Conservation (phyloP, 73 alveolate genomes). For the Paramecium primaurelia region DNA sequence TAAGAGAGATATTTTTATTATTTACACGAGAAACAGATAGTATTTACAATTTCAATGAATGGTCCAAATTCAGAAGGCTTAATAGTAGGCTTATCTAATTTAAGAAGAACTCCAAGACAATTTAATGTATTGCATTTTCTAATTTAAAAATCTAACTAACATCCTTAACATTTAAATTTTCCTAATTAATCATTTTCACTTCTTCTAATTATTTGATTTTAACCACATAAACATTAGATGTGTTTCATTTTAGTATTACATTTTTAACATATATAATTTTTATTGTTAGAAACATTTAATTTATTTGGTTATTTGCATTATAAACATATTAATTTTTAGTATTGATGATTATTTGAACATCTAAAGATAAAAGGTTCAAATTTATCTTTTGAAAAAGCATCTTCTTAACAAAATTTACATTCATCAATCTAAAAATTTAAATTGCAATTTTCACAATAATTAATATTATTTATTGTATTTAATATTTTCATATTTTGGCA, state of each 20-base stretch:
- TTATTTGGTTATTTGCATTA: not conserved
- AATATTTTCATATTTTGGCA: not conserved
- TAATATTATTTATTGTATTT: not conserved
- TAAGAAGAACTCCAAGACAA: not conserved
- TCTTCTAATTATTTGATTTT: not conserved
- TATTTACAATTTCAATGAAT: not conserved
- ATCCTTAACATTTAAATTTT: not conserved
- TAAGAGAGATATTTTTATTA: not conserved
- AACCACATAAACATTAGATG: not conserved
- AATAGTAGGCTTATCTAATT: not conserved
- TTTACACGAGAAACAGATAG: not conserved
- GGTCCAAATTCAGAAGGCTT: not conserved
- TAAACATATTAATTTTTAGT: not conserved
- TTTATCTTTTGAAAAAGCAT: not conserved
- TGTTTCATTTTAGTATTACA: not conserved
- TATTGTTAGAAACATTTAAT: not conserved
- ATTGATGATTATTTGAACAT: not conserved
- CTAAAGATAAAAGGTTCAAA: not conserved
- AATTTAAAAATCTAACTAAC: not conserved
- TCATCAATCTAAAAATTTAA: not conserved
- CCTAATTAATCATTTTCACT: not conserved
- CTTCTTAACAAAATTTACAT: not conserved
- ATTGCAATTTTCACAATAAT: not conserved
- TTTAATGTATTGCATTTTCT: not conserved
- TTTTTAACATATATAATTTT: not conserved